These are phyloP conservation scores for Coemansia sp. DNA, from an alignment of 192 early-diverging fungal genomes.

Conservation along the genomic window DNA sequence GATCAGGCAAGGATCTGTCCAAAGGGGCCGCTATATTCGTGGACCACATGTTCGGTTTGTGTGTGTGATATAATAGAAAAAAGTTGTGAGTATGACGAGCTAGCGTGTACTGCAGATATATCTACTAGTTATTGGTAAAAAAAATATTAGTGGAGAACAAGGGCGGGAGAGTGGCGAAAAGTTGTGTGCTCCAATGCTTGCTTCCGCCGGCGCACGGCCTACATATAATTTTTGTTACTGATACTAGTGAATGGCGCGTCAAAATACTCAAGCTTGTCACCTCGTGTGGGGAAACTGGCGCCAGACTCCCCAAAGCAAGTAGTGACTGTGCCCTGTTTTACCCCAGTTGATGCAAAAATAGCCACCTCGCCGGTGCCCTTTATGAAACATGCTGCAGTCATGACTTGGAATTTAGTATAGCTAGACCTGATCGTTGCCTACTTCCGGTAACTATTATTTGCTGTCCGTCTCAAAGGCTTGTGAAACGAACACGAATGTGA, in stretches of 20 bases:
- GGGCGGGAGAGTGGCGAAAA: neutral
- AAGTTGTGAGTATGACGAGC: neutral
- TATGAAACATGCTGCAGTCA: neutral
- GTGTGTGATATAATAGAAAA: neutral
- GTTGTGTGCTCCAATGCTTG: neutral
- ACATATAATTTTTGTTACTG: conserved; percentile 3
- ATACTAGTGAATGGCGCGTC: no score
- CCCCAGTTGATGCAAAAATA: conserved; percentile 1
- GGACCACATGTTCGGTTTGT: neutral
- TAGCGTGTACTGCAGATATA: neutral
- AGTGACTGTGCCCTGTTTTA: conserved; percentile 1
- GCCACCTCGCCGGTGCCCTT: neutral
- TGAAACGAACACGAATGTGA: neutral
- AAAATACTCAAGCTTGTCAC: neutral
- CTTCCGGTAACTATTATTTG: neutral
- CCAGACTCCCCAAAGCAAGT: neutral
- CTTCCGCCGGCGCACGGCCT: neutral
- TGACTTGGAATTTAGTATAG: neutral
- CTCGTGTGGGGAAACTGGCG: neutral
- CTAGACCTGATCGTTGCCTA: neutral
- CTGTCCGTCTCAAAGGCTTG: neutral
- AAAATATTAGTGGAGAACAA: neutral
- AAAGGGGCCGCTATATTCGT: conserved; percentile 14
- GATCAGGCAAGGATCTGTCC: conserved; percentile 30
- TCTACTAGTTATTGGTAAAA: neutral